These are phyloP conservation scores for Backusella tuberculispora DNA, from an alignment of 192 early-diverging fungal species.

Conservation along the genomic window DNA sequence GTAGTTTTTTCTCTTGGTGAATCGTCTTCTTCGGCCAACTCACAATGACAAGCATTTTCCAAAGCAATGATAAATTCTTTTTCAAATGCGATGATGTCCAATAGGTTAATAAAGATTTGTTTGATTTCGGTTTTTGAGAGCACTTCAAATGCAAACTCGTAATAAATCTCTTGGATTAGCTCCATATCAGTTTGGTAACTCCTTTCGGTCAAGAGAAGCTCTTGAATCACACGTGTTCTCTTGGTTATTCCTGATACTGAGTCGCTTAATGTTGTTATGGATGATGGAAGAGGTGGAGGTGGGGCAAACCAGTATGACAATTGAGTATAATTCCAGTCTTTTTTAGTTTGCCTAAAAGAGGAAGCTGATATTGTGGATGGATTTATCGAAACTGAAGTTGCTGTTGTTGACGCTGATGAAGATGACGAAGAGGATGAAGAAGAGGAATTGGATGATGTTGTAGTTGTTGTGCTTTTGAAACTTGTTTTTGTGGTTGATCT, in stretches of 20 bases:
- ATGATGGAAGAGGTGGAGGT: slow-evolving; percentile 9
- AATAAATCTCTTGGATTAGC: slow-evolving; percentile 71
- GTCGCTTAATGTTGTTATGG: not conserved
- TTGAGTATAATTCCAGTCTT: slow-evolving; percentile 14
- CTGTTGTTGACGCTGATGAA: not conserved
- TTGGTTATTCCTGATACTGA: not conserved
- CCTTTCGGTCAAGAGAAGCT: slow-evolving; percentile 80
- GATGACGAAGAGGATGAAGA: not conserved
- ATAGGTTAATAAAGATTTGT: slow-evolving; percentile 79
- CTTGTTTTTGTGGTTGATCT: slow-evolving; percentile 13
- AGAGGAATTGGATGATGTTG: slow-evolving; percentile 4
- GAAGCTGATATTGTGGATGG: slow-evolving; percentile 5
- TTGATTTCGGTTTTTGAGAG: slow-evolving; percentile 62
- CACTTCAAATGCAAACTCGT: slow-evolving; percentile 62
- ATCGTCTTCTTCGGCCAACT: slow-evolving; percentile 26
- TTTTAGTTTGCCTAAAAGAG: slow-evolving; percentile 1
- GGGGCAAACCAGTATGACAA: slow-evolving; percentile 12
- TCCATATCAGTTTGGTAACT: slow-evolving; percentile 77
- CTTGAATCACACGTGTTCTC: slow-evolving; percentile 58
- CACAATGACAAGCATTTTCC: slow-evolving; percentile 52
- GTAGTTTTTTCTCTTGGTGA: slow-evolving; percentile 20
- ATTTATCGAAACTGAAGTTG: not conserved
- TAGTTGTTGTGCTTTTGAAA: slow-evolving; percentile 12
- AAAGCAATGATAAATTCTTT: slow-evolving; percentile 67
- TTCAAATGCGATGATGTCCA: slow-evolving; percentile 74